These are phyloP conservation scores for Nidularia sp. DNA, from an alignment of 768 basidiomycete species.

Conservation along the genomic window DNA sequence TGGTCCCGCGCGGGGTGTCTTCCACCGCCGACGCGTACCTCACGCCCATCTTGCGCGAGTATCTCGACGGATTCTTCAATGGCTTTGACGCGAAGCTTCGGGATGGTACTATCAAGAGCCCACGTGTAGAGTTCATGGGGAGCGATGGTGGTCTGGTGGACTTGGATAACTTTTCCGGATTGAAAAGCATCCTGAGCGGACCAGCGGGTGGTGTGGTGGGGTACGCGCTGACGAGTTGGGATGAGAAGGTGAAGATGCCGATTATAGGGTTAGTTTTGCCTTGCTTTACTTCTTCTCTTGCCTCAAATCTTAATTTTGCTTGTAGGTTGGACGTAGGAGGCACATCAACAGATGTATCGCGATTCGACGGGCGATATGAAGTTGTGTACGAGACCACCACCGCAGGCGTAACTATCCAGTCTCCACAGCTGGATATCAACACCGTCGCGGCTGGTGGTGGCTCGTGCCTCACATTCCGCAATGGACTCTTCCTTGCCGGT, in stretches of 20 bases:
- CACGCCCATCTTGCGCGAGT: conserved; percentile 80
- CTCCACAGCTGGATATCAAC: conserved; percentile 92
- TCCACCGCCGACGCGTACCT: conserved; percentile 95
- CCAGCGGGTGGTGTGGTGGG: conserved; percentile 97
- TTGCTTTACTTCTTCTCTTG: background rate
- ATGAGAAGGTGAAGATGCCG: conserved; percentile 60
- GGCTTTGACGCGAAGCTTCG: conserved; percentile 79
- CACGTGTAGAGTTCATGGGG: conserved; percentile 92
- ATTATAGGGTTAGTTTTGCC: conserved; percentile 70
- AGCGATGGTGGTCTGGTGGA: conserved; percentile 87
- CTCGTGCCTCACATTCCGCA: conserved; percentile 81
- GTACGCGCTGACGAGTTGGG: conserved; percentile 91
- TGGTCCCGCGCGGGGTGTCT: conserved; percentile 89
- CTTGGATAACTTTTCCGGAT: conserved; percentile 79
- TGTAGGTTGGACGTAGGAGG: conserved; percentile 86
- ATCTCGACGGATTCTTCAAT: conserved; percentile 87
- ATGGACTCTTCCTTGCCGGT: conserved; percentile 87
- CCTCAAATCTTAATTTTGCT: background rate
- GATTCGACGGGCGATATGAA: conserved; percentile 89
- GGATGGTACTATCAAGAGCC: conserved; percentile 53
- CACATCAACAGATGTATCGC: conserved; percentile 92
- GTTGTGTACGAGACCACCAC: conserved; percentile 95
- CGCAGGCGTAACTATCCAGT: conserved; percentile 89
- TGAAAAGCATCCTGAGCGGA: conserved; percentile 90
- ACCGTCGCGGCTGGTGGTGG: conserved; percentile 96